Conservation (phyloP, 306 rosid species). For the Prunus salicina region DNA sequence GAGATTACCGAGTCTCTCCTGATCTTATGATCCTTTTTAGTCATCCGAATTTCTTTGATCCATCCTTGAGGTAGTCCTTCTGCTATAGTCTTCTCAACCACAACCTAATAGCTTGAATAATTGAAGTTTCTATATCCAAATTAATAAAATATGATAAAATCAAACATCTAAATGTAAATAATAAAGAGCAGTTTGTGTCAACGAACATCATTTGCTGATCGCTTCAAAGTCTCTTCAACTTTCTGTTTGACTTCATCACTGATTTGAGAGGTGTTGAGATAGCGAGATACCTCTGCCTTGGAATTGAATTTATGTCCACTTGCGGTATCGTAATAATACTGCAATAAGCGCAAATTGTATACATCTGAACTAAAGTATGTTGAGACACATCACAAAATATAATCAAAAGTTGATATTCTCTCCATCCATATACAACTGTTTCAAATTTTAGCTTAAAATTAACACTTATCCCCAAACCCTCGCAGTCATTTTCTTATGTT, state of each 20-base stretch:
- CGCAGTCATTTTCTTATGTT: not conserved
- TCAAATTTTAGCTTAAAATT: not conserved
- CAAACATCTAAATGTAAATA: constrained; percentile 7
- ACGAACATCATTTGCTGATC: constrained; percentile 53
- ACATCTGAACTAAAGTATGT: constrained; percentile 21
- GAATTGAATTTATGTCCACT: constrained; percentile 55
- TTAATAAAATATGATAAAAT: constrained; percentile 17
- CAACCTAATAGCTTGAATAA: constrained; percentile 66
- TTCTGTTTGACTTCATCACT: constrained; percentile 15
- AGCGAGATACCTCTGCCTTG: constrained; percentile 50
- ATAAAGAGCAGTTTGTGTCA: constrained; percentile 29
- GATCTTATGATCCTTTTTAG: constrained; percentile 29
- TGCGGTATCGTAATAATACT: constrained; percentile 60
- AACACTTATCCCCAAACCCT: not conserved
- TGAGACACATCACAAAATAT: not conserved
- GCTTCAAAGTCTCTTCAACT: constrained; percentile 32
- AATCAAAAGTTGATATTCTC: not conserved
- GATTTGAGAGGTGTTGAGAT: constrained; percentile 33
- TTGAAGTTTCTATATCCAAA: constrained; percentile 35
- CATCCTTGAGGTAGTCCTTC: constrained; percentile 65
- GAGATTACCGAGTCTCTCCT: constrained; percentile 57
- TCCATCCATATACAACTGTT: not conserved
- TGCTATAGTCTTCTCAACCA: constrained; percentile 49
- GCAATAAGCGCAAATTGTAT: constrained; percentile 36
- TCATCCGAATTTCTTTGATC: constrained; percentile 52